These are phyloP conservation scores for Buxus sempervirens DNA, from an alignment of 164 flowering plant species.

Conservation along the genomic window DNA sequence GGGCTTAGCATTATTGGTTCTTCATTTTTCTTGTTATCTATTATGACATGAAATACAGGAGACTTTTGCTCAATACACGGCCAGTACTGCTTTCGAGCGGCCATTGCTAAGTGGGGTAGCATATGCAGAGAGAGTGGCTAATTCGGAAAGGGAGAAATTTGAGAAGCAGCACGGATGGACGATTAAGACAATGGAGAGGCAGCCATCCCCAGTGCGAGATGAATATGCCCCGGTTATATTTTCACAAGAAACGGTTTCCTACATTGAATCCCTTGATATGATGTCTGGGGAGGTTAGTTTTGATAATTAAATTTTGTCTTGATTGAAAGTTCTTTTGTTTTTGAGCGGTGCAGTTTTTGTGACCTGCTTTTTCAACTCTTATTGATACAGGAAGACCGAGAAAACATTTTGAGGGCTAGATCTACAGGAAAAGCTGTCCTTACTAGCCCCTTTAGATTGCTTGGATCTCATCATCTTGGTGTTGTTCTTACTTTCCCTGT, in stretches of 20 bases:
- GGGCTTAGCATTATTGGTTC: background rate
- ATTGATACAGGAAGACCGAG: slow-evolving; percentile 73
- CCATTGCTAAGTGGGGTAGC: slow-evolving; percentile 90
- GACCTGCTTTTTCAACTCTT: background rate
- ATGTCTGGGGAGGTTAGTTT: slow-evolving; percentile 89
- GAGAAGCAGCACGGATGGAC: slow-evolving; percentile 83
- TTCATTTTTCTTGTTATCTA: background rate
- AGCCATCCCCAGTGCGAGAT: slow-evolving; percentile 74
- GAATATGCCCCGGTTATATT: slow-evolving; percentile 96
- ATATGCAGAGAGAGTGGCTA: slow-evolving; percentile 70
- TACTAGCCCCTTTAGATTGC: slow-evolving; percentile 77
- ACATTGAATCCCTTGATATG: slow-evolving; percentile 84
- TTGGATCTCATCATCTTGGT: slow-evolving; percentile 88
- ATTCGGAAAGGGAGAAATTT: slow-evolving; percentile 69
- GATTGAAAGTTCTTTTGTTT: background rate
- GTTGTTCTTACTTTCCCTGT: slow-evolving; percentile 97
- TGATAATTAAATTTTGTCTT: slow-evolving; percentile 1
- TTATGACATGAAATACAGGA: slow-evolving; percentile 45
- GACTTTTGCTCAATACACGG: slow-evolving; percentile 88
- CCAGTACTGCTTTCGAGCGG: slow-evolving; percentile 82
- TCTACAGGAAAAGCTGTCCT: slow-evolving; percentile 93
- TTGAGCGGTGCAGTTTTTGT: background rate
- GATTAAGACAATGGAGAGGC: slow-evolving; percentile 77
- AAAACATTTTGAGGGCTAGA: slow-evolving; percentile 85
- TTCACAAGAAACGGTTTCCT: slow-evolving; percentile 80